Base-by-base conservation (phyloP, 345 rosid species). In the Psidium friedrichsthalianum region DNA sequence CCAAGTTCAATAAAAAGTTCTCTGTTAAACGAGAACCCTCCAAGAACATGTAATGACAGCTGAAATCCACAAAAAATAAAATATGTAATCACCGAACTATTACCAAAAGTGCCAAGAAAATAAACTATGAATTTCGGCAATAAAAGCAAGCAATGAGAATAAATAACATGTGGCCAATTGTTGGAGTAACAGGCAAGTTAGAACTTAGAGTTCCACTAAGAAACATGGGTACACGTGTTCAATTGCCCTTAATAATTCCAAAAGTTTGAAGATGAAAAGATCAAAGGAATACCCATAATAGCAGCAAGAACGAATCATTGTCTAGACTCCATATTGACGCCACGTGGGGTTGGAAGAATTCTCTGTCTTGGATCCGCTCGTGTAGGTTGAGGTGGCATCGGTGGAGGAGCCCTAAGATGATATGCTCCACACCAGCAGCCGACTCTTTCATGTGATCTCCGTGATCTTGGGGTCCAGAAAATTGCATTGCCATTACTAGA, bases 401-500 rank as follows among this genome's bases (percentile, higher is more conserved):
- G 99, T 64, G 99, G 99, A 89, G 99, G 97, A 90, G 4, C 4
- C 42, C 4, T 25, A n/a, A n/a, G n/a, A n/a, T n/a, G n/a, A n/a
- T n/a, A 40, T 40, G 42, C 42, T 40, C 42, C 42, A 40, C 42
- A 40, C 42, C 42, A 40, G 42, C 3, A 5, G 42, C 42, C 42
- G 64, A 53, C 44, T 64, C 85, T 82, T 94, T 96, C 99, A 91
- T 95, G 98, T 55, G 96, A 94, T 93, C 97, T 93, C 84, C 99
- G 95, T 82, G 97, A 94, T 91, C 90, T 95, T 59, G 98, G 98
- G 89, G 94, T 92, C 99, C 99, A 97, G 85, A 97, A 95, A 86
- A 96, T 97, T 91, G 99, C 99, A 92, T 99, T 96, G 85, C 99
- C 99, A 91, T 96, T 99, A 44, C 97, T 98, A 87, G 99, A 97